These are phyloP conservation scores for Aspergillus sp. DNA, from an alignment of 2,329 filamentous ascomycete species.

Conservation along the genomic window DNA sequence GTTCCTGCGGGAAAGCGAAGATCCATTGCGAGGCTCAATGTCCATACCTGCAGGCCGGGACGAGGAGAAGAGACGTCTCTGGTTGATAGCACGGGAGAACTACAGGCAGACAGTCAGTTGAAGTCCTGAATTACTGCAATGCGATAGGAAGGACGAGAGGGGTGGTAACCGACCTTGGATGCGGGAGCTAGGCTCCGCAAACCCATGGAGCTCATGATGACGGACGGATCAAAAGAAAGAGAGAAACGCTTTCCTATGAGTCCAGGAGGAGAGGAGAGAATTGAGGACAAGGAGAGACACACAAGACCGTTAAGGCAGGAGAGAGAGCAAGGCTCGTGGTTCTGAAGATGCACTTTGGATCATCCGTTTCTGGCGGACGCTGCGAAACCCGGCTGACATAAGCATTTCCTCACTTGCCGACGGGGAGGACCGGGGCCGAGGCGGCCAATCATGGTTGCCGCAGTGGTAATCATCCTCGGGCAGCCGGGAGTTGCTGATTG, in stretches of 20 bases:
- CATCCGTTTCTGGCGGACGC: conserved; percentile 17
- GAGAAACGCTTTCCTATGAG: conserved; percentile 18
- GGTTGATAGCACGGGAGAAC: conserved; percentile 58
- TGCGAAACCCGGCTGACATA: conserved; percentile 29
- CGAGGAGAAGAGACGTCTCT: conserved; percentile 76
- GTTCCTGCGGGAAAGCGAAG: conserved; percentile 7
- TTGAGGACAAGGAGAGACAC: conserved; percentile 12
- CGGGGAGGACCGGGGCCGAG: conserved; percentile 22
- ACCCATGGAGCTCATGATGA: conserved; percentile 45
- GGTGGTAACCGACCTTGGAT: conserved; percentile 37
- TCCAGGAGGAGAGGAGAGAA: conserved; percentile 12
- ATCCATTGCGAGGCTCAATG: conserved; percentile 16
- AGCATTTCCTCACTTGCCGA: conserved; percentile 29
- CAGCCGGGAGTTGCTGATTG: conserved; percentile 25
- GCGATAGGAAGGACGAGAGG: conserved; percentile 13
- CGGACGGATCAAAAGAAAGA: conserved; percentile 25
- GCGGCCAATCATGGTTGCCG: conserved; percentile 24
- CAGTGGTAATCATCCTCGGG: conserved; percentile 33
- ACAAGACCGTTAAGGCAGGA: conserved; percentile 9
- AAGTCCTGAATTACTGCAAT: conserved; percentile 5
- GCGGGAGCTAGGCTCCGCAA: conserved; percentile 45
- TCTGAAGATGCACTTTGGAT: conserved; percentile 20
- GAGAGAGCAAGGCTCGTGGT: conserved; percentile 13
- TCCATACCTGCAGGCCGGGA: conserved; percentile 68
- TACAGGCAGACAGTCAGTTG: conserved; percentile 33